Evolutionary conservation across 345 rosid genomes (phyloP), one percentile per base, ranked within the genome.

Genomic region (Camelina laxa): DNA sequence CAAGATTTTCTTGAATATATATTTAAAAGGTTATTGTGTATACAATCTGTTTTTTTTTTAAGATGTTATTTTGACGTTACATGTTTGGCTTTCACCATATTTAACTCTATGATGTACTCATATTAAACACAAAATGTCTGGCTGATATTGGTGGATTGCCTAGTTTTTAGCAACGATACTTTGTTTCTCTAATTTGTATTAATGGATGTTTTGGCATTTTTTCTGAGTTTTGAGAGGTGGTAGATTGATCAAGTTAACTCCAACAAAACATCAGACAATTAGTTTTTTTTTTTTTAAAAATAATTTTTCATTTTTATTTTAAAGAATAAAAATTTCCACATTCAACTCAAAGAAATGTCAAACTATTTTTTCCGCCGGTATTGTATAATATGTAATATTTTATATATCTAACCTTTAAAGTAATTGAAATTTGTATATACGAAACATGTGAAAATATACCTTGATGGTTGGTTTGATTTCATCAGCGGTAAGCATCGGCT

Each of bases 401-500:
- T 24, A 22, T 41, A 42, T 57, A 15, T n/a, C 2, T 14, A 69
- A 55, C n/a, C 14, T 39, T 39, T 39, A 39, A 10, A 39, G 13
- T 36, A 55, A 69, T 57, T 55, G 3, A 47, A 59, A 33, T 19
- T 17, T 42, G 10, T 5, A 45, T 47, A 14, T 12, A 55, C 7
- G 50, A 15, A 24, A 59, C 4, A 15, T 20, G 1, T 5, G 24
- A 12, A 65, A 39, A 39, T 39, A 11, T 77, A 85, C 87, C 80
- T 68, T 72, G 30, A 65, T 44, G 49, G 85, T 83, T 42, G 80
- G 81, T 73, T 80, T 81, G 81, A 83, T 85, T 59, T 85, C 87
- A 45, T 80, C 84, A 13, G 75, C 35, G 30, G 79, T 67, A 14
- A 79, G 75, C 67, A 81, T 65, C 50, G 85, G 81, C 57, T 62